phyloP scores from a whole-genome alignment of 441 rosid species.

The Cnidoscolus chayamansa region DNA sequence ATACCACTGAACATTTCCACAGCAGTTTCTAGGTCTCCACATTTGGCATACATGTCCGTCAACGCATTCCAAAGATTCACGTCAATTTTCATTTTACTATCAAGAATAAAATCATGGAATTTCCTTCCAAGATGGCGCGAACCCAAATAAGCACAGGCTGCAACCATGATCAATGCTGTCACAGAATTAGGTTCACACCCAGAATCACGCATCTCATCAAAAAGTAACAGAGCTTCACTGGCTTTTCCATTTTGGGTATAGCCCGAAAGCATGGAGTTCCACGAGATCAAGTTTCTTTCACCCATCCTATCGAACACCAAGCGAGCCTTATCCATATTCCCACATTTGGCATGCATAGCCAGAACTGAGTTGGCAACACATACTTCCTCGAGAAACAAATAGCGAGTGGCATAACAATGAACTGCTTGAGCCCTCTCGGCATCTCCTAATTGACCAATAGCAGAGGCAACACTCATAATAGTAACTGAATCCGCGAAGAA shows the following conservation, averaged over 20 bases:
- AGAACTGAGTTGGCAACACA: slow-evolving; percentile 42
- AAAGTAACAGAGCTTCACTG: slow-evolving; percentile 46
- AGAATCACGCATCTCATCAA: slow-evolving; percentile 42
- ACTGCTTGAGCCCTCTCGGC: slow-evolving; percentile 28
- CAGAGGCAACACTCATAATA: slow-evolving; percentile 45
- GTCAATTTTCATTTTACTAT: slow-evolving; percentile 33
- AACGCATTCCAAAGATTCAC: slow-evolving; percentile 41
- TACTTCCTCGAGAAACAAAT: slow-evolving; percentile 32
- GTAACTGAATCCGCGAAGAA: slow-evolving; percentile 40
- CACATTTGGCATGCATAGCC: slow-evolving; percentile 49
- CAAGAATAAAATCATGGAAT: slow-evolving; percentile 33
- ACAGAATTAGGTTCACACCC: slow-evolving; percentile 39
- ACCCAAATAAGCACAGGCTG: slow-evolving; percentile 49
- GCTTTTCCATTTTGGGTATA: slow-evolving; percentile 54
- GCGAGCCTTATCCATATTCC: slow-evolving; percentile 37
- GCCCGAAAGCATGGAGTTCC: slow-evolving; percentile 61
- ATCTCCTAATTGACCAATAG: slow-evolving; percentile 49
- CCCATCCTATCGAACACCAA: slow-evolving; percentile 42
- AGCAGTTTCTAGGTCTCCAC: slow-evolving; percentile 57
- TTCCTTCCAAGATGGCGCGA: slow-evolving; percentile 41
- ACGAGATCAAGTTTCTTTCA: slow-evolving; percentile 44
- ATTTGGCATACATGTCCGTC: slow-evolving; percentile 58
- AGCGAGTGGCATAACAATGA: slow-evolving; percentile 40
- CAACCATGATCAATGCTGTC: slow-evolving; percentile 50
- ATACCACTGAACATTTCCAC: slow-evolving; percentile 34